These are phyloP conservation scores for Solanum chiquidenum DNA, from an alignment of 257 asterid genomes.

Conservation along the genomic window DNA sequence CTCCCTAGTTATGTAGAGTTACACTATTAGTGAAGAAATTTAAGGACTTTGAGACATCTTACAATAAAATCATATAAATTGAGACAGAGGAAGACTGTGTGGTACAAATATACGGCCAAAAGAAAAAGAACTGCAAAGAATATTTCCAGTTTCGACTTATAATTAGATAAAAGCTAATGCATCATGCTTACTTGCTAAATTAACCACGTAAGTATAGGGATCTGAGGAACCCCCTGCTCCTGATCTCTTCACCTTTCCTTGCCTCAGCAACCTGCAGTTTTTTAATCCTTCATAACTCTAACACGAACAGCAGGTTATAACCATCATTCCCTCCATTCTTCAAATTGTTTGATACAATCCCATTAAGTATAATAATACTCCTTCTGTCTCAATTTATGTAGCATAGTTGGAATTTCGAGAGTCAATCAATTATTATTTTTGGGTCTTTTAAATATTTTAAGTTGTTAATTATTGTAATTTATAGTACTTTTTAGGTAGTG, in stretches of 20 bases:
- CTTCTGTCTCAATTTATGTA: background rate
- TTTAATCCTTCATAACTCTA: background rate
- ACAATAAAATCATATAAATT: background rate
- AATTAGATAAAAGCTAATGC: background rate
- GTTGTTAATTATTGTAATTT: background rate
- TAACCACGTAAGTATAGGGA: conserved; percentile 80
- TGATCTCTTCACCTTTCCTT: conserved; percentile 57
- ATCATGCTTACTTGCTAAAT: background rate
- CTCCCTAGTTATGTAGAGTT: background rate
- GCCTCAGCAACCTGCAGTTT: conserved; percentile 63
- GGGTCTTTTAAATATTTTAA: background rate
- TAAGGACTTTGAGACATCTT: background rate
- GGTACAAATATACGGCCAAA: background rate
- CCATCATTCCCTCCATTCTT: background rate
- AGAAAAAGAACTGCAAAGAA: background rate
- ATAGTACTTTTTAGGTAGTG: too few species aligned
- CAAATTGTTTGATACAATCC: background rate
- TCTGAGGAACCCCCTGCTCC: conserved; percentile 89
- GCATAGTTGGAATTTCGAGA: background rate
- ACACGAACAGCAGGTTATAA: background rate
- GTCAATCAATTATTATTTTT: background rate
- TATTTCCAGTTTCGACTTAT: background rate
- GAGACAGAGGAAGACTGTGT: background rate
- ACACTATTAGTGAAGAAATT: background rate
- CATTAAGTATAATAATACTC: background rate